These are phyloP conservation scores for Aspergillus quadrilineatus DNA, from an alignment of 2,329 filamentous ascomycete species.

Conservation along the genomic window DNA sequence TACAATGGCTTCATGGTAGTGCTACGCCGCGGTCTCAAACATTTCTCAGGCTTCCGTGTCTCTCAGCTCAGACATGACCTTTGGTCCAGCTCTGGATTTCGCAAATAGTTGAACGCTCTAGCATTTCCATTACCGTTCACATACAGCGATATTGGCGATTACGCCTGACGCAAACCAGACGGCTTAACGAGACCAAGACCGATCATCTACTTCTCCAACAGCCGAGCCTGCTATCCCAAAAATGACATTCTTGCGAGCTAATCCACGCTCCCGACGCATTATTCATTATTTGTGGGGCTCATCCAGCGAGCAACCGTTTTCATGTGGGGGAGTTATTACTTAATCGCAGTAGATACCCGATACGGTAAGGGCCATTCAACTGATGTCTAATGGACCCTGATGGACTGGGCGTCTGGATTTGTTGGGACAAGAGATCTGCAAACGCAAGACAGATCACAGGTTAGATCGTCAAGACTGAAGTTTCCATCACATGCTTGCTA, in stretches of 20 bases:
- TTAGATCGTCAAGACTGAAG: not conserved
- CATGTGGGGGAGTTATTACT: slow-evolving; percentile 3
- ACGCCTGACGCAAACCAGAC: not conserved
- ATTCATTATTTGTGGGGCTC: slow-evolving; percentile 7
- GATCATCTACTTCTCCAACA: not conserved
- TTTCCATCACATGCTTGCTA: slow-evolving; percentile 12
- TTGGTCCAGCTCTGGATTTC: too few species aligned
- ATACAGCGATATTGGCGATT: too few species aligned
- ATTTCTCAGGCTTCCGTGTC: too few species aligned
- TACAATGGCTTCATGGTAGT: too few species aligned
- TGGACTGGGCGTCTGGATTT: not conserved
- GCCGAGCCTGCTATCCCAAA: not conserved
- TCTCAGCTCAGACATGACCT: too few species aligned
- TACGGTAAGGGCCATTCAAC: not conserved
- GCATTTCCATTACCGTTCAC: too few species aligned
- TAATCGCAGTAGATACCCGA: slow-evolving; percentile 1
- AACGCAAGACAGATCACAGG: not conserved
- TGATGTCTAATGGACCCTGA: not conserved
- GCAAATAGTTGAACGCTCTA: too few species aligned
- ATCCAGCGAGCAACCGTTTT: slow-evolving; percentile 4
- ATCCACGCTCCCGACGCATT: slow-evolving; percentile 9
- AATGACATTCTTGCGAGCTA: not conserved
- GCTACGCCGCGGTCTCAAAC: too few species aligned
- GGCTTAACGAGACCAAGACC: not conserved
- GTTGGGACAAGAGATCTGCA: slow-evolving; percentile 16